Evolutionary conservation across 2,329 filamentous ascomycete species (phyloP).

Genomic region (Cercospora zeina): DNA sequence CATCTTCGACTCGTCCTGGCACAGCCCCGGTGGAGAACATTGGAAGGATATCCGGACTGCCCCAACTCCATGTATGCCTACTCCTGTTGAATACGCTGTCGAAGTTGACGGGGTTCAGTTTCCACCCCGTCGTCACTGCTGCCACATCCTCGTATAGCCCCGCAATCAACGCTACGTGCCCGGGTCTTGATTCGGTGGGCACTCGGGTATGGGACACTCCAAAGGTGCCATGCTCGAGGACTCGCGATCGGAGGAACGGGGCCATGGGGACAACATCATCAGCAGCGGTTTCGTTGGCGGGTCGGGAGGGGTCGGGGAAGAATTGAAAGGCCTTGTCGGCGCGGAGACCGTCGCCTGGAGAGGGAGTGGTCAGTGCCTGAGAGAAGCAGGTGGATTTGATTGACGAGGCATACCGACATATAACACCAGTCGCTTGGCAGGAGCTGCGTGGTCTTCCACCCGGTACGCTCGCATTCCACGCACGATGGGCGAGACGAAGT

Average conservation of each 20-base stretch:
- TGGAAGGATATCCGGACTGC: slow-evolving; percentile 91
- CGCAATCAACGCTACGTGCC: slow-evolving; percentile 94
- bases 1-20: slow-evolving; percentile 82
- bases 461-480: slow-evolving; percentile 85
- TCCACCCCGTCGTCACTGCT: slow-evolving; percentile 96
- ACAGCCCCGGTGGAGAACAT: slow-evolving; percentile 97
- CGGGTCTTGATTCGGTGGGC: slow-evolving; percentile 92
- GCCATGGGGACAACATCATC: slow-evolving; percentile 77
- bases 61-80: slow-evolving; percentile 98
- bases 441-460: slow-evolving; percentile 65
- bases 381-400: slow-evolving; percentile 7
- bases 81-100: slow-evolving; percentile 98
- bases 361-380: slow-evolving; percentile 9
- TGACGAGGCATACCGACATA: slow-evolving; percentile 69
- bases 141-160: slow-evolving; percentile 98
- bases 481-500: slow-evolving; percentile 97
- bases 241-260: slow-evolving; percentile 84
- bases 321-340: slow-evolving; percentile 97
- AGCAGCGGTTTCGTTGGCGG: slow-evolving; percentile 56
- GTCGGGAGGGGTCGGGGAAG: slow-evolving; percentile 79
- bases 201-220: slow-evolving; percentile 96
- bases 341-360: slow-evolving; percentile 77
- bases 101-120: slow-evolving; percentile 96
- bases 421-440: slow-evolving; percentile 85
- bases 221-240: slow-evolving; percentile 88